These are phyloP conservation scores for Aspergillus indologenus DNA, from an alignment of 495 filamentous ascomycete genomes.

Conservation along the genomic window DNA sequence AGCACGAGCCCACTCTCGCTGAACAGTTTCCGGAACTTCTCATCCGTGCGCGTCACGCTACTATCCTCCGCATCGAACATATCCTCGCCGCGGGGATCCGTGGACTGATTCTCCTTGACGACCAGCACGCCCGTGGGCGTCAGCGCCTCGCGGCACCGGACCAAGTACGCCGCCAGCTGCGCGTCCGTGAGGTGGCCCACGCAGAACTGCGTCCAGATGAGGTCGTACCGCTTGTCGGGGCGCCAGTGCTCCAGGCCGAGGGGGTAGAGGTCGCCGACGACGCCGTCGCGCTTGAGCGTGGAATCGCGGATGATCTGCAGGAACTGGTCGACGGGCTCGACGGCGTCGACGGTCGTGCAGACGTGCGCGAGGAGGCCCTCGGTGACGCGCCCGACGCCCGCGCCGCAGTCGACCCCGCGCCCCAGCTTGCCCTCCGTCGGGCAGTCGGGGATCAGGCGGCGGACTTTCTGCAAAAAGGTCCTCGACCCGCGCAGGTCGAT, in stretches of 20 bases:
- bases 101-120: slow-evolving; percentile 84
- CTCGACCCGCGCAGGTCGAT: slow-evolving; percentile 75
- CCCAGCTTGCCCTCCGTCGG: slow-evolving; percentile 27
- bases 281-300: slow-evolving; percentile 29
- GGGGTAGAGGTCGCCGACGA: slow-evolving; percentile 64
- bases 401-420: slow-evolving; percentile 57
- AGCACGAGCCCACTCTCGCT: slow-evolving; percentile 63
- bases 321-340: slow-evolving; percentile 58
- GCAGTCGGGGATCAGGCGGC: slow-evolving; percentile 35
- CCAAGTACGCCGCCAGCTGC: slow-evolving; percentile 66
- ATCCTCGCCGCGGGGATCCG: slow-evolving; percentile 52
- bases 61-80: slow-evolving; percentile 75
- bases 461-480: slow-evolving; percentile 74
- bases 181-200: slow-evolving; percentile 83
- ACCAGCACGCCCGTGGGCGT: slow-evolving; percentile 57
- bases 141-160: slow-evolving; percentile 56
- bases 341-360: slow-evolving; percentile 53
- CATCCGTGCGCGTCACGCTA: slow-evolving; percentile 74
- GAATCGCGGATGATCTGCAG: slow-evolving; percentile 32
- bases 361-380: slow-evolving; percentile 52
- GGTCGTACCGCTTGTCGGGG: slow-evolving; percentile 54
- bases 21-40: slow-evolving; percentile 68
- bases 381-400: slow-evolving; percentile 62
- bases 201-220: slow-evolving; percentile 85
- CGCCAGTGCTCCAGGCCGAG: slow-evolving; percentile 73